Conservation (phyloP, 257 asterid genomes). For the Ballota nigra region DNA sequence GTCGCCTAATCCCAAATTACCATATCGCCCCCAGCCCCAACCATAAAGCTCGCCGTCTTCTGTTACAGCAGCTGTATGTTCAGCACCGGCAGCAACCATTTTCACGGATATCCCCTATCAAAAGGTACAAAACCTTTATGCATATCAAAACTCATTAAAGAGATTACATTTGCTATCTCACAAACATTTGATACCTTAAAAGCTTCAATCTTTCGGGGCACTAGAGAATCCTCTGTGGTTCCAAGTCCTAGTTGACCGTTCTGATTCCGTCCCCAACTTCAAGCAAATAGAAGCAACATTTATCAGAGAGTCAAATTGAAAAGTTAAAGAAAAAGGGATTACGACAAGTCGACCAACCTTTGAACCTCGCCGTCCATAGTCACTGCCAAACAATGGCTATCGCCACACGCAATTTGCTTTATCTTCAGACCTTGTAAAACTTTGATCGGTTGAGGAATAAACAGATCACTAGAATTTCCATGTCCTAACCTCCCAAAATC, state of each 20-base stretch:
- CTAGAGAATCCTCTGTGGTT: constrained; percentile 82
- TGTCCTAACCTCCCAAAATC: constrained; percentile 99
- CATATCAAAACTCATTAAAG: not conserved
- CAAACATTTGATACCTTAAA: constrained; percentile 59
- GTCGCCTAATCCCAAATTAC: constrained; percentile 97
- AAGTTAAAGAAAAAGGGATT: not conserved
- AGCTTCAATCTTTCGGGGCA: constrained; percentile 81
- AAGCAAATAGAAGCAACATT: constrained; percentile 25
- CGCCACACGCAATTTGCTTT: constrained; percentile 97
- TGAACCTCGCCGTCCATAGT: constrained; percentile 97
- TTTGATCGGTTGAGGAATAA: constrained; percentile 90
- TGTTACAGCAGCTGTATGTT: constrained; percentile 97
- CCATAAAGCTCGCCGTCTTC: constrained; percentile 96
- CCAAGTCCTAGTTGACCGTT: constrained; percentile 99
- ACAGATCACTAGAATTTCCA: constrained; percentile 94
- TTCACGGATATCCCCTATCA: constrained; percentile 74
- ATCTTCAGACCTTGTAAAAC: constrained; percentile 74
- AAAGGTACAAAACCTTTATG: not conserved
- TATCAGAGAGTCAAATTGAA: constrained; percentile 16
- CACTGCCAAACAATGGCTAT: constrained; percentile 98
- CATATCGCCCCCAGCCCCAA: constrained; percentile 99
- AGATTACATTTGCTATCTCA: not conserved
- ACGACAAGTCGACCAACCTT: constrained; percentile 43
- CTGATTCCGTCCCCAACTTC: constrained; percentile 98
- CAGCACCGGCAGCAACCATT: constrained; percentile 99